Percentiles rank a stretch among this genome's conserved stretches.
Conservation (phyloP, 768 basidiomycete genomes). For the Termitomyces titanicus region DNA sequence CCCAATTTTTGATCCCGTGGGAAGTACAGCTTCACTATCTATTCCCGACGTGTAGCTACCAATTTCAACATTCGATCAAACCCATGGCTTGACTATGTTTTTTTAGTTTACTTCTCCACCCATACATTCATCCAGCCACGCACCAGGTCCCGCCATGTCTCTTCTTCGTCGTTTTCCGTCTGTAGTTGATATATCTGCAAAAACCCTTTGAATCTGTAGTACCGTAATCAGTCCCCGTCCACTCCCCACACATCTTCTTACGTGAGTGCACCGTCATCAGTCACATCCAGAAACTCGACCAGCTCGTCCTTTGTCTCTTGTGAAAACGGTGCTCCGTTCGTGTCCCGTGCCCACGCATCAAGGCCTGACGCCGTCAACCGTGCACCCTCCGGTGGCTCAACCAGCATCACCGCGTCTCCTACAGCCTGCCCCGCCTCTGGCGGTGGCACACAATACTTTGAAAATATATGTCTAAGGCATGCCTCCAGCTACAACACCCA, state of each 20-base stretch:
- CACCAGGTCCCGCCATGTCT: slow-evolving; percentile 82
- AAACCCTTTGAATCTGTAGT: slow-evolving; percentile 71
- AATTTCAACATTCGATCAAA: slow-evolving; percentile 66
- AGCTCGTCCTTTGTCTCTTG: slow-evolving; percentile 78
- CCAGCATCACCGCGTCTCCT: slow-evolving; percentile 28
- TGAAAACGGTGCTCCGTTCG: slow-evolving; percentile 79
- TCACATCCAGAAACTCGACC: slow-evolving; percentile 70
- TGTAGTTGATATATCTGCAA: slow-evolving; percentile 83
- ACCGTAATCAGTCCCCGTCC: not conserved
- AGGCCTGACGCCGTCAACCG: slow-evolving; percentile 57
- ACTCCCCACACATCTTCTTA: slow-evolving; percentile 32
- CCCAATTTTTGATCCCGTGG: slow-evolving; percentile 24
- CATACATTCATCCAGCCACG: slow-evolving; percentile 17
- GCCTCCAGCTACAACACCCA: slow-evolving; percentile 48
- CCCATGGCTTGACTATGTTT: slow-evolving; percentile 61
- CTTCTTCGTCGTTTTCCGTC: slow-evolving; percentile 78
- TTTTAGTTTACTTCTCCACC: not conserved
- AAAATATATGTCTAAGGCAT: slow-evolving; percentile 74
- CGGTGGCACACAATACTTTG: slow-evolving; percentile 66
- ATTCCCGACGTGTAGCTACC: slow-evolving; percentile 37
- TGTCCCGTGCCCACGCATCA: slow-evolving; percentile 75
- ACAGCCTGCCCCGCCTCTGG: slow-evolving; percentile 16
- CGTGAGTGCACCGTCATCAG: slow-evolving; percentile 70
- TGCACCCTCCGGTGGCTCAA: slow-evolving; percentile 50
- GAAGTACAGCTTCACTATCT: slow-evolving; percentile 6